phyloP scores from a whole-genome alignment of 192 early-diverging fungal species.

The Rhizophagus prolifer region DNA sequence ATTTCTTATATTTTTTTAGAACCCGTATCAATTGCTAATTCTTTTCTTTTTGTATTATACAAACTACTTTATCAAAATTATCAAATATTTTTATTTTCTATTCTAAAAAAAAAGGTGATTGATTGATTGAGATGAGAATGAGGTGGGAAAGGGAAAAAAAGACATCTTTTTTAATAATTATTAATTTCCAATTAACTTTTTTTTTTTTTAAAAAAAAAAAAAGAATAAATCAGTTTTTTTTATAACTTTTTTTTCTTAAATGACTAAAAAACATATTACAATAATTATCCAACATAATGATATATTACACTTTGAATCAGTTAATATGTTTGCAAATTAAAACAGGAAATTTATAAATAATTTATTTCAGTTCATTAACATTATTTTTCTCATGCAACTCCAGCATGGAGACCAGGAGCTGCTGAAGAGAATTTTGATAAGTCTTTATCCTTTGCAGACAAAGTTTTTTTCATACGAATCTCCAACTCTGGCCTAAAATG shows the following conservation, averaged over 20 bases:
- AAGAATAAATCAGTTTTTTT: neutral
- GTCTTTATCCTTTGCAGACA: neutral
- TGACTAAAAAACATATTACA: too few relatives aligned
- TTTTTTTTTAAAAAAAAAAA: neutral
- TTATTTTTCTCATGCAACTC: neutral
- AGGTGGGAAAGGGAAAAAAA: neutral
- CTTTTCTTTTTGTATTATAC: neutral
- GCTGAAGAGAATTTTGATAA: conserved; percentile 22
- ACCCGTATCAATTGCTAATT: neutral
- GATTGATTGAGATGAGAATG: neutral
- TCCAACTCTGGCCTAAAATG: conserved; percentile 90
- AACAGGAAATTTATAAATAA: too few relatives aligned
- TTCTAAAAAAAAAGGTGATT: neutral
- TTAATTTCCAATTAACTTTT: neutral
- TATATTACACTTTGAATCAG: too few relatives aligned
- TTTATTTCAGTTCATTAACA: too few relatives aligned
- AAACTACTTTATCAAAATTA: neutral
- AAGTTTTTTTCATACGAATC: conserved; percentile 46
- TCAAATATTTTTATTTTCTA: neutral
- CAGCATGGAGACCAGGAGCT: conserved; percentile 1
- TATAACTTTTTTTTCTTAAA: too few relatives aligned
- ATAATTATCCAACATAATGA: too few relatives aligned
- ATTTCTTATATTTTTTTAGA: neutral
- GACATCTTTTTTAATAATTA: neutral
- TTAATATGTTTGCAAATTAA: too few relatives aligned